Base-by-base conservation (phyloP, 208 protist genomes). In the Leptomonas pyrrhocoris region DNA sequence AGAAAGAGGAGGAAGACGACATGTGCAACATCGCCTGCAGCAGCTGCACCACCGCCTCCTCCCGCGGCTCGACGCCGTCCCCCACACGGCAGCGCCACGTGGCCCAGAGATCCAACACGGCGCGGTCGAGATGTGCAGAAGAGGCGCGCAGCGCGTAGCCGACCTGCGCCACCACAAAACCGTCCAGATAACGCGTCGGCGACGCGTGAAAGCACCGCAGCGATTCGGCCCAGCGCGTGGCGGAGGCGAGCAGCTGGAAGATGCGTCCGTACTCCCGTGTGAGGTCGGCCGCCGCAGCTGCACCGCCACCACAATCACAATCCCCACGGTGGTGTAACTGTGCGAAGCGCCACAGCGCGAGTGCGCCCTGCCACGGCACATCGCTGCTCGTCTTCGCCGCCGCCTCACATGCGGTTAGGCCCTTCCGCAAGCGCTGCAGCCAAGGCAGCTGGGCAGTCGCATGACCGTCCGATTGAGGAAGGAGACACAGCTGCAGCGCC, bases 41-140 rank as follows among this genome's bases (percentile, higher is more conserved):
- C 42, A 94, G 69, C 34, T 80, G 72, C 64, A 57, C 63, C 31
- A 81, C 73, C 84, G 92, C 81, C n/a, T 56, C 69, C 46, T 68
- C 30, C n/a, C 85, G 83, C 38, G 83, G 79, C 46, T 58, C 67
- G 23, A 72, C 89, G 0, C 63, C 50, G 63, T 90, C 85, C 16
- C 89, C 89, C 2, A 83, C 78, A 12, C 45, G 49, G 51, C 83
- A 81, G 19, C 89, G 86, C 89, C 89, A 94, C 63, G 61, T 57
- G 8, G 79, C 84, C 86, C 86, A 94, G 28, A 92, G 43, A 15
- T 81, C 76, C 23, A 94, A 36, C 36, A 83, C 80, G 2, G 74
- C 53, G 19, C 83, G 51, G 31, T 73, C 65, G 11, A 40, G 42
- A 23, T 63, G 74, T 28, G 55, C 43, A n/a, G 63, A 27, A 7